These are phyloP conservation scores for Candida ulmi DNA, from an alignment of 805 yeast genomes.

Conservation along the genomic window DNA sequence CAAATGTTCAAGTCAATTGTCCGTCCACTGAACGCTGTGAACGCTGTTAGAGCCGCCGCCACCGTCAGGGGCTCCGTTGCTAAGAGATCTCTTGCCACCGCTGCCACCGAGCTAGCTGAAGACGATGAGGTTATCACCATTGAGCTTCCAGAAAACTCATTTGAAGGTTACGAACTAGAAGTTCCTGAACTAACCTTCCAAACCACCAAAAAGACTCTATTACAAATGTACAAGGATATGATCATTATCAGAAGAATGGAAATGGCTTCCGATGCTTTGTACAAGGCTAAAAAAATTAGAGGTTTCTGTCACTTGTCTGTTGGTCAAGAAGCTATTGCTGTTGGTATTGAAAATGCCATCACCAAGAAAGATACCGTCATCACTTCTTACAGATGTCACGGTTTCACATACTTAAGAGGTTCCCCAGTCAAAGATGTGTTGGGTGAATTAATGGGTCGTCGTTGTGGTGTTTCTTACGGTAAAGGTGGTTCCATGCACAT, in stretches of 20 bases:
- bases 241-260: slow-evolving; percentile 92
- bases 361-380: slow-evolving; percentile 81
- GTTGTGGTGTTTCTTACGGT: slow-evolving; percentile 93
- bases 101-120: slow-evolving; percentile 5
- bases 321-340: slow-evolving; percentile 99
- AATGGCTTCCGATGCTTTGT: slow-evolving; percentile 97
- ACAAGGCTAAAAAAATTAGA: slow-evolving; percentile 97
- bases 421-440: slow-evolving; percentile 83
- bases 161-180: slow-evolving; percentile 78
- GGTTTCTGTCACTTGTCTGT: slow-evolving; percentile 98
- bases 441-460: slow-evolving; percentile 96
- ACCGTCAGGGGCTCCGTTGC: not conserved
- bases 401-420: slow-evolving; percentile 96
- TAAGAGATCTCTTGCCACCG: slow-evolving; percentile 20
- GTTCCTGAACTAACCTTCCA: slow-evolving; percentile 68
- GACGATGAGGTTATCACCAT: slow-evolving; percentile 34
- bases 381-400: slow-evolving; percentile 98
- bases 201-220: slow-evolving; percentile 72
- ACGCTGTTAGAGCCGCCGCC: slow-evolving; percentile 9
- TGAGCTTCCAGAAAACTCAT: slow-evolving; percentile 72
- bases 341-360: slow-evolving; percentile 95
- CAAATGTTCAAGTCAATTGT: slow-evolving; percentile 11
- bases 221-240: slow-evolving; percentile 97
- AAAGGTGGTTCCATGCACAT: slow-evolving; percentile 99
- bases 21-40: slow-evolving; percentile 11